Percentiles rank a stretch among this genome's conserved stretches.
phyloP scores from a whole-genome alignment of 2,329 filamentous ascomycete genomes.

The Aspergillus novoparasiticus region DNA sequence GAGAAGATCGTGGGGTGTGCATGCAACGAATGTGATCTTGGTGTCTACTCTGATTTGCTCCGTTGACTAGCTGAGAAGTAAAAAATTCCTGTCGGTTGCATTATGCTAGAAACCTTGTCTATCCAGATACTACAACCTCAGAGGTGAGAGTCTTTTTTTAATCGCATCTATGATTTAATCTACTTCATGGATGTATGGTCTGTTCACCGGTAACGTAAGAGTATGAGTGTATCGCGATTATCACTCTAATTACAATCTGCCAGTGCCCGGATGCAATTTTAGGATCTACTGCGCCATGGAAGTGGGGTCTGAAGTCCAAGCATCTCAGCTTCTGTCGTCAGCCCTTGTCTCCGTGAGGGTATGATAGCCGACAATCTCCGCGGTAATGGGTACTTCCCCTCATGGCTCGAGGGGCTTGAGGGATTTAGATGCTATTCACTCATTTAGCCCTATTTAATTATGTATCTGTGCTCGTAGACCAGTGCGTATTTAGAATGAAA shows the following conservation, averaged over 20 bases:
- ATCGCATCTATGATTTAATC: not conserved
- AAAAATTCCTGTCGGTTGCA: not conserved
- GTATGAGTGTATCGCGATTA: not conserved
- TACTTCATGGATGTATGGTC: not conserved
- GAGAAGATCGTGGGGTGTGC: slow-evolving; percentile 1
- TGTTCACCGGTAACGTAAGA: not conserved
- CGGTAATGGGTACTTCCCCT: not conserved
- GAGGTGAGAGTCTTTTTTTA: not conserved
- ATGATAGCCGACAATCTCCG: not conserved
- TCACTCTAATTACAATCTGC: not conserved
- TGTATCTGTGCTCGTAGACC: not conserved
- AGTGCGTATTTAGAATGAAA: not conserved
- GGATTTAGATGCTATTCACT: not conserved
- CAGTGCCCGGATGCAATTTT: not conserved
- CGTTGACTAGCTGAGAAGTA: not conserved
- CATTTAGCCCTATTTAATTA: not conserved
- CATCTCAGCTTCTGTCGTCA: not conserved
- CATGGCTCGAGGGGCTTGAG: not conserved
- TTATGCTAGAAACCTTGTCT: not conserved
- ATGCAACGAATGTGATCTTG: not conserved
- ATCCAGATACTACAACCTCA: not conserved
- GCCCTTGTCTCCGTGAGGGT: not conserved
- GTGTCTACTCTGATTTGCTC: not conserved
- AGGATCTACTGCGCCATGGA: not conserved
- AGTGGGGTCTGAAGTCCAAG: not conserved